Evolutionary conservation across 352 stramenopile genomes (phyloP).

Genomic region (Stephanocyclus meneghinianus): DNA sequence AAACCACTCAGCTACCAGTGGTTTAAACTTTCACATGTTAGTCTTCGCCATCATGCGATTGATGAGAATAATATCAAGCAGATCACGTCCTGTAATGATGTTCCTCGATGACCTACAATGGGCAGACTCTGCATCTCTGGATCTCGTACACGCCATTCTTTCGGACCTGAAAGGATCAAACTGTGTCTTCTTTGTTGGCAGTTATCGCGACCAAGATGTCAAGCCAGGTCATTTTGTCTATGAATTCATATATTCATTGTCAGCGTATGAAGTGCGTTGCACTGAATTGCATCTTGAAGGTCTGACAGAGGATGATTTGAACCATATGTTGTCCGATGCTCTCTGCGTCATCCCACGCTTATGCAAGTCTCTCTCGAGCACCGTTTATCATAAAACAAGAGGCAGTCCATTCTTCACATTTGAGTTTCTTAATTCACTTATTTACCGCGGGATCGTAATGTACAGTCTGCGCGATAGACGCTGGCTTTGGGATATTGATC

Average conservation of each 20-base stretch:
- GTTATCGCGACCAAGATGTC: slow-evolving; percentile 26
- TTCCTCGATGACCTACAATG: slow-evolving; percentile 50
- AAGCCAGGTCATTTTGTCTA: neutral
- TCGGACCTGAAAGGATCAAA: slow-evolving; percentile 24
- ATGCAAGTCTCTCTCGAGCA: slow-evolving; percentile 10
- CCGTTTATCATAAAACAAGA: slow-evolving; percentile 12
- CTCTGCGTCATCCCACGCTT: slow-evolving; percentile 16
- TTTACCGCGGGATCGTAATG: slow-evolving; percentile 2
- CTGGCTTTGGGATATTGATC: slow-evolving; percentile 23
- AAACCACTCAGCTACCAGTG: neutral
- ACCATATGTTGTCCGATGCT: slow-evolving; percentile 22
- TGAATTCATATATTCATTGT: slow-evolving; percentile 13
- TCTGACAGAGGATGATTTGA: slow-evolving; percentile 18
- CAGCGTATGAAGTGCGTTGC: neutral
- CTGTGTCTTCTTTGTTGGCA: slow-evolving; percentile 46
- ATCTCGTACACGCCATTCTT: slow-evolving; percentile 27
- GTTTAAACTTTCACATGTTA: slow-evolving; percentile 25
- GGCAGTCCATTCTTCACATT: slow-evolving; percentile 24
- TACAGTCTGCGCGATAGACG: slow-evolving; percentile 7
- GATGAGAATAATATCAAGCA: slow-evolving; percentile 41
- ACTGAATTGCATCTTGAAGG: slow-evolving; percentile 13
- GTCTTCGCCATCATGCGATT: slow-evolving; percentile 42
- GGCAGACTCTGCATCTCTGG: slow-evolving; percentile 20
- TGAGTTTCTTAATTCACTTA: slow-evolving; percentile 29
- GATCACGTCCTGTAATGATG: slow-evolving; percentile 32